Base-by-base conservation (phyloP, 768 basidiomycete species). In the Leccinum variicolor region DNA sequence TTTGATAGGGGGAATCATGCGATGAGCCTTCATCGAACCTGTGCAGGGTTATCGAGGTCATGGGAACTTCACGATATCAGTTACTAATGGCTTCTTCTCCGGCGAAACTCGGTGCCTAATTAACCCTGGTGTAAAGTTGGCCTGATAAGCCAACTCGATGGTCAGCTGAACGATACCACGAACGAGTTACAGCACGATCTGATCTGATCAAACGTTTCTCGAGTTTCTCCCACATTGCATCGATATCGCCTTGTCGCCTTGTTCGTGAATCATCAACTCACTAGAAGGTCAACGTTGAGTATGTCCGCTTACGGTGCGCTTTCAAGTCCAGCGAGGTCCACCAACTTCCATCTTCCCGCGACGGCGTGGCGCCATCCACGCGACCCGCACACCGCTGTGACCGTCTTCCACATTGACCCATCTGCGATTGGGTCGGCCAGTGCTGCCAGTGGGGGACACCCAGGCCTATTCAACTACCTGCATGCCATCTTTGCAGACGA, bases 281-380 rank as follows among this genome's bases (percentile, higher is more conserved):
- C 47, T 10, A 23, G 23, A 48, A 48, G 23, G 25, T 29, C 15
- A 43, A 6, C 28, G 28, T 25, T 29, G 47, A 15, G 23, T 15
- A 51, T 89, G 87, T 87, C 87, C 29, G 89, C 90, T 0, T 93
- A 93, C 75, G 89, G 89, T 14, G 73, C 80, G 4, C 83, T 91
- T 55, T 39, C 71, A 61, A 65, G 77, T 62, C 67, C 61, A 58
- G 33, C 43, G 52, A 63, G 54, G 50, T 55, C 50, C 45, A 66
- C 60, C 17, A 64, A 61, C 47, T 74, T 82, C 26, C 66, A 63
- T 48, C 76, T 84, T 26, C 76, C 83, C 2, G 66, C 83, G 7
- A 84, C 82, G 3, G 63, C 78, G 46, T 85, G 85, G 79, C 63
- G 55, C 49, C 72, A 66, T 49, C 65, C 75, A 52, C 73, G 55